phyloP scores from a whole-genome alignment of 2,329 filamentous ascomycete genomes.

The Arthroderma sp. region DNA sequence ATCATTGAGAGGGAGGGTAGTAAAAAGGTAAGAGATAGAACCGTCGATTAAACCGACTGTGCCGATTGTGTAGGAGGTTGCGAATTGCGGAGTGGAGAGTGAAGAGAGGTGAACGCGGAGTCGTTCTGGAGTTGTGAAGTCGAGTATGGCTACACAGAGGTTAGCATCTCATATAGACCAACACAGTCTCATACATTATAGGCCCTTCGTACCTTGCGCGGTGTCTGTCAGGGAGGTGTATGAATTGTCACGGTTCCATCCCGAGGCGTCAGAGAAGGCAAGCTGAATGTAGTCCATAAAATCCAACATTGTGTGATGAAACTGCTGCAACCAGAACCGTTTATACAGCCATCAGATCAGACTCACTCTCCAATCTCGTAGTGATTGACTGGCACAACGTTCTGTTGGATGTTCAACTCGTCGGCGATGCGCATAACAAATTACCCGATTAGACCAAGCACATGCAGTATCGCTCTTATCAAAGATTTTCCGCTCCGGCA shows the following conservation, averaged over 20 bases:
- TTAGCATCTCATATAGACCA: neutral
- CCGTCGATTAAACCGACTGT: conserved; percentile 86
- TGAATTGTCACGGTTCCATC: conserved; percentile 85
- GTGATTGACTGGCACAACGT: too few species aligned
- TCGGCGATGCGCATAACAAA: too few species aligned
- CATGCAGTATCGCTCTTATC: too few species aligned
- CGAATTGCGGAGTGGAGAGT: conserved; percentile 82
- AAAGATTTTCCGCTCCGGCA: too few species aligned
- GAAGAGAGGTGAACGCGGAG: conserved; percentile 80
- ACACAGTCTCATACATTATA: neutral
- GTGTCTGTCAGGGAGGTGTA: conserved; percentile 79
- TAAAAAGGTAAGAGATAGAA: conserved; percentile 94
- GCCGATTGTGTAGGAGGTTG: conserved; percentile 82
- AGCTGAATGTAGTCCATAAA: conserved; percentile 96
- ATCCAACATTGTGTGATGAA: conserved; percentile 56
- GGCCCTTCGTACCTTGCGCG: conserved; percentile 50
- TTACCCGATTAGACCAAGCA: too few species aligned
- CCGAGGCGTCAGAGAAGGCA: conserved; percentile 73
- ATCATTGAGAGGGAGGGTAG: conserved; percentile 61
- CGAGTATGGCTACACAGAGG: conserved; percentile 54
- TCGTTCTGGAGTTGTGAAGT: conserved; percentile 75
- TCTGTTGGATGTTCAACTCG: too few species aligned
- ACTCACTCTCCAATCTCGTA: too few species aligned
- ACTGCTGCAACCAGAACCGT: too few species aligned
- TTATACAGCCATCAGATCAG: too few species aligned